Evolutionary conservation across 805 yeast genomes (phyloP).

Genomic region (Wickerhamiella spandovensis): DNA sequence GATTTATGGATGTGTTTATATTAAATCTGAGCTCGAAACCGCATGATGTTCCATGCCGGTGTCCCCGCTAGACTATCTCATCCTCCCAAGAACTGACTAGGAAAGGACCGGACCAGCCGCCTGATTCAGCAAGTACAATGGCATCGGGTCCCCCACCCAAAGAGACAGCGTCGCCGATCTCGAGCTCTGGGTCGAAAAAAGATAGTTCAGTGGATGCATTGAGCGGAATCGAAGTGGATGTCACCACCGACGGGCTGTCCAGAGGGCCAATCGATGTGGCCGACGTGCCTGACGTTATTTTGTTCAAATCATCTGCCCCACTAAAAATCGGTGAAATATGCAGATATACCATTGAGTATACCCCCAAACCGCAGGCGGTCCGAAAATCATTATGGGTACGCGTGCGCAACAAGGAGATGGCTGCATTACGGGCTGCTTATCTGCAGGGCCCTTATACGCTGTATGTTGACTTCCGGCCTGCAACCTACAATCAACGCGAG

Average conservation of each 20-base stretch:
- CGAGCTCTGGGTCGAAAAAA: not conserved
- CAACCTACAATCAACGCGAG: constrained; percentile 42
- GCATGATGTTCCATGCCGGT: not conserved
- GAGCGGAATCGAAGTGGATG: not conserved
- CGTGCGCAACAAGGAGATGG: constrained; percentile 57
- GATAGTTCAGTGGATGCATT: not conserved
- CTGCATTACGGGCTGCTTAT: constrained; percentile 68
- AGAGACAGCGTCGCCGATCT: not conserved
- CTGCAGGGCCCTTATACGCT: constrained; percentile 80
- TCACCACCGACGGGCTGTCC: not conserved
- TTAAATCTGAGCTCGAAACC: not conserved
- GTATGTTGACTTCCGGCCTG: constrained; percentile 68
- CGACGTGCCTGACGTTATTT: constrained; percentile 1
- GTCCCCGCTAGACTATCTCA: no score
- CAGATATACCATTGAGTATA: constrained; percentile 41
- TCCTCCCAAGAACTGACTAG: not conserved
- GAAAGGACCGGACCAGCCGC: not conserved
- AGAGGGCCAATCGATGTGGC: not conserved
- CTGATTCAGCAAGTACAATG: not conserved
- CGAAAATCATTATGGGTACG: constrained; percentile 25
- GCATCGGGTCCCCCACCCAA: not conserved
- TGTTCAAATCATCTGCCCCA: constrained; percentile 13
- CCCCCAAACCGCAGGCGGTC: constrained; percentile 24
- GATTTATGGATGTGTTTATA: no score
- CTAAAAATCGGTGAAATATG: constrained; percentile 40